Base-by-base conservation (phyloP, 202 grass and related monocot species). In the Zizania palustris region DNA sequence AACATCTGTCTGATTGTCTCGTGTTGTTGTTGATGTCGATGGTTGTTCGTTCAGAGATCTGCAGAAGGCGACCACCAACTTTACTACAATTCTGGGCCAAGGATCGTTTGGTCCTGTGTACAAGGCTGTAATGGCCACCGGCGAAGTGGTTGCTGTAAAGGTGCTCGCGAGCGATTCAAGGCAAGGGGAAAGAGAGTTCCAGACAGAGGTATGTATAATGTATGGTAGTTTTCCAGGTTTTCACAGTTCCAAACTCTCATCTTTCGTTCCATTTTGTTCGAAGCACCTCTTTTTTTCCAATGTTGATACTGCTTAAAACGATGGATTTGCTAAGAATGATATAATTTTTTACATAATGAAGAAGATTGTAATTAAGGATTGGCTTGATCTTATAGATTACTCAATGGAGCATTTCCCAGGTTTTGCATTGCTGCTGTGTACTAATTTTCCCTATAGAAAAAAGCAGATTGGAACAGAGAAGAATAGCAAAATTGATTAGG, bases 51-150 rank as follows among this genome's bases (percentile, higher is more conserved):
- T 43, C 80, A 99, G 96, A 86, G 96, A 99, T 77, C 78, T 99
- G 64, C 89, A 93, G 87, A 99, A 91, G 85, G 89, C 92, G 37
- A 99, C 96, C 78, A 80, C 80, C 77, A 90, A 96, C 79, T 99
- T 99, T 80, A 99, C 96, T 39, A 93, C 88, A 37, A 86, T 96
- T 76, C 81, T 99, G 42, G 96, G 96, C 59, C 92, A 99, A 85
- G 92, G 96, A 55, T 96, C 92, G 73, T 99, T 99, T 80, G 92
- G 96, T n/a, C 89, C 96, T 65, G 96, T 99, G 80, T 96, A 91
- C 80, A 99, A 93, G 89, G 96, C 92, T 70, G 71, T 92, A 48
- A 93, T 96, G 96, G 81, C 87, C 22, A 89, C 96, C 28, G 81
- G 92, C 50, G 96, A 92, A 77, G 81, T 93, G 57, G 90, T 99